Evolutionary conservation across 257 asterid genomes (phyloP).

Genomic region (Solanum piurae): DNA sequence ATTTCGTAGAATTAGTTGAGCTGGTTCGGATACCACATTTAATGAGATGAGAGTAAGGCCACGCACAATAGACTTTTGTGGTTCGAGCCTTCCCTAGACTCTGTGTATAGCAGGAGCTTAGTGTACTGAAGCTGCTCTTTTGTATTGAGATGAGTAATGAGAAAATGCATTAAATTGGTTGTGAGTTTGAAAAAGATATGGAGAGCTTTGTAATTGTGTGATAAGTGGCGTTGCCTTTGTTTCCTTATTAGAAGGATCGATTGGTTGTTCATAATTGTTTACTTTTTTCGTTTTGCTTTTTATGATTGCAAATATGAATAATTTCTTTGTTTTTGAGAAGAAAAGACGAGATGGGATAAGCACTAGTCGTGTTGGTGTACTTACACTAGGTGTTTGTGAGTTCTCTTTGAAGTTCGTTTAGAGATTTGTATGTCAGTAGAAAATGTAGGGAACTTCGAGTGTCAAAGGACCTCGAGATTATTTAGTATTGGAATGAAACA

Average conservation of each 20-base stretch:
- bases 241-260: neutral
- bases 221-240: neutral
- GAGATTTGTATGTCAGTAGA: neutral
- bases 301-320: neutral
- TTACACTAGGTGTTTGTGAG: neutral
- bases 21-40: neutral
- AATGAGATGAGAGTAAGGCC: neutral
- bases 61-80: neutral
- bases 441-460: neutral
- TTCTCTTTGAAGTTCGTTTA: neutral
- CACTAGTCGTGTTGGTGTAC: neutral
- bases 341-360: neutral
- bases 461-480: neutral
- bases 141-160: neutral
- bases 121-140: neutral
- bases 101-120: neutral
- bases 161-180: neutral
- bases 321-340: neutral
- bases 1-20: too few relatives aligned
- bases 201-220: neutral
- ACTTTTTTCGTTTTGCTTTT: neutral
- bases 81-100: accelerated
- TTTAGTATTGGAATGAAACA: neutral
- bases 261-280: neutral
- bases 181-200: neutral